phyloP scores from a whole-genome alignment of 768 basidiomycete species.

The Russula foetens region DNA sequence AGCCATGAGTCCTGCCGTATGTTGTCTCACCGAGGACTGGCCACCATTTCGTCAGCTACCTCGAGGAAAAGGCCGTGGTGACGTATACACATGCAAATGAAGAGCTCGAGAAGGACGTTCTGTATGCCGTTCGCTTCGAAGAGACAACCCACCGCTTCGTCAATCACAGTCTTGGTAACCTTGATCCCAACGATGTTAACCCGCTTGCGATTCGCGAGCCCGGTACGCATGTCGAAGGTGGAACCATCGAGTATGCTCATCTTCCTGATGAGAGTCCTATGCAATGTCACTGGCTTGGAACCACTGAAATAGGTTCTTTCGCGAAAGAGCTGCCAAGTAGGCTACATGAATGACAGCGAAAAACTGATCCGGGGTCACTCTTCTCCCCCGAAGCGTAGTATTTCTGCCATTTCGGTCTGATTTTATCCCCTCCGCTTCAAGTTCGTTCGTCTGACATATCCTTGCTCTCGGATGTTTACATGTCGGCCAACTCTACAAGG shows the following conservation, averaged over 20 bases:
- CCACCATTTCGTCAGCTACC: conserved; percentile 86
- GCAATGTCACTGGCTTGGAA: background rate
- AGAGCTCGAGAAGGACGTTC: conserved; percentile 80
- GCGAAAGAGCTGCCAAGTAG: conserved; percentile 11
- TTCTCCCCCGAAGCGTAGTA: background rate
- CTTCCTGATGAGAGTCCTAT: background rate
- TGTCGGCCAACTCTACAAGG: background rate
- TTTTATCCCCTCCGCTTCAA: background rate
- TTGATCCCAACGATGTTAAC: conserved; percentile 75
- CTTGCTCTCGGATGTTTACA: background rate
- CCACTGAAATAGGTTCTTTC: conserved; percentile 10
- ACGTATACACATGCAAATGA: conserved; percentile 84
- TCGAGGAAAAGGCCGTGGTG: conserved; percentile 92
- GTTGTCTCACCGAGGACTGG: conserved; percentile 65
- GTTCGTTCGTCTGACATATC: background rate
- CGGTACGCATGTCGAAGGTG: conserved; percentile 77
- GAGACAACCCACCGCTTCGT: conserved; percentile 92
- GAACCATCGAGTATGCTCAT: conserved; percentile 47
- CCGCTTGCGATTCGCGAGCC: conserved; percentile 88
- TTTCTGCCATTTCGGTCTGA: background rate
- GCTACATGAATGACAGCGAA: conserved; percentile 10
- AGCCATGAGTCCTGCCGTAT: conserved; percentile 60
- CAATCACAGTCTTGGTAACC: conserved; percentile 90
- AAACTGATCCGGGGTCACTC: conserved; percentile 6
- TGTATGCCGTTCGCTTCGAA: conserved; percentile 89